Evolutionary conservation across 2,329 filamentous ascomycete genomes (phyloP), one percentile per base, ranked within the genome.

Genomic region (Penicillium italicum): DNA sequence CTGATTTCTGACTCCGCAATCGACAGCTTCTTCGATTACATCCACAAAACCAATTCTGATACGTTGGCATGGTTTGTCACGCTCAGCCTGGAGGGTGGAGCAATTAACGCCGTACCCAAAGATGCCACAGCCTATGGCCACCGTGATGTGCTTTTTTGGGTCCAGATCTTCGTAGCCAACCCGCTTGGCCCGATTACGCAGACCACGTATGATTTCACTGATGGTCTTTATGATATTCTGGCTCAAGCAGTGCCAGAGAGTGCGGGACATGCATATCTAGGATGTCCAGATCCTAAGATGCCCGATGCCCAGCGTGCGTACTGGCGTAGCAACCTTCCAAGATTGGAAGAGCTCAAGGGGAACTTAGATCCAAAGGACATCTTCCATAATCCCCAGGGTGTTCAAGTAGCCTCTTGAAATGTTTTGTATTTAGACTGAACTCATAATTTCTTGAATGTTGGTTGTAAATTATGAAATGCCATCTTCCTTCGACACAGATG

Each of bases 91-190:
- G 76, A 78, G 16, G 84, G 84, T 46, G 85, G 85, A 10, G 83
- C 82, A 12, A 77, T 85, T 51, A 78, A 75, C 59, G 82, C 86
- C 52, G 73, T 81, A 0, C 70, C 83, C 0, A 66, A 69, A 58
- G 75, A 84, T 60, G 79, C 78, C 8, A 85, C 84, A 0, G 80
- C 84, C 9, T 87, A 85, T 63, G 78, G 81, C 1, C 84, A 87
- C 64, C 80, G 85, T 50, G 82, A 87, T 75, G 83, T 82, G 61
- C 62, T 85, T 38, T 80, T 85, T 69, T 85, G 84, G 71, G 79
- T 84, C 61, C 82, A 87, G 65, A 80, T 79, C 0, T 86, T 86
- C 63, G 82, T 76, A n/a, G 64, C 85, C 40, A 81, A 40, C 18
- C 18, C 82, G 0, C 73, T 76, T 0, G 69, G 69, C 1, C 63